phyloP scores from a whole-genome alignment of 2,329 filamentous ascomycete species.

The Colletotrichum incanum region DNA sequence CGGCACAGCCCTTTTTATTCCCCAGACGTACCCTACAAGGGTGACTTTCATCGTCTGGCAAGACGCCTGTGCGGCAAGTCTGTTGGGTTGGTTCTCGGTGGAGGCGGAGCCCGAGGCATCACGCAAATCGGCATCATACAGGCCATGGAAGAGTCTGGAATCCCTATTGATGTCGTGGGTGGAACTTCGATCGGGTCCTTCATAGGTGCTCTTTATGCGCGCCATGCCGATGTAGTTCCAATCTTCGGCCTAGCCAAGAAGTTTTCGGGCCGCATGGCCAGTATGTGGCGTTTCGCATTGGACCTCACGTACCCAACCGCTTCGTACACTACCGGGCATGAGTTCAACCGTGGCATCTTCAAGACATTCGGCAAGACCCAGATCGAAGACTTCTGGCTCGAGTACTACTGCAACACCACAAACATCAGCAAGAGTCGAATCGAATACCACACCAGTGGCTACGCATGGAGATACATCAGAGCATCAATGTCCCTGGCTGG shows the following conservation, averaged over 20 bases:
- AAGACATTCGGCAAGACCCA: constrained; percentile 97
- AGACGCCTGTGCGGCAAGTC: constrained; percentile 93
- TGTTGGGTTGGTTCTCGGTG: constrained; percentile 93
- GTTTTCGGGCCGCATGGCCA: constrained; percentile 98
- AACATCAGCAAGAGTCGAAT: constrained; percentile 95
- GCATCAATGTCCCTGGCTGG: constrained; percentile 98
- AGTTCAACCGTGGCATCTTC: constrained; percentile 99
- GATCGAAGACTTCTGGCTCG: constrained; percentile 99
- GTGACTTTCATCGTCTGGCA: constrained; percentile 95
- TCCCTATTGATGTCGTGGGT: constrained; percentile 95
- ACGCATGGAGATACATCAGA: constrained; percentile 96
- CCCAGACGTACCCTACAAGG: constrained; percentile 92
- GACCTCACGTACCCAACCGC: constrained; percentile 97
- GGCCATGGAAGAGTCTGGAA: constrained; percentile 94
- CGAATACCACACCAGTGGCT: constrained; percentile 96
- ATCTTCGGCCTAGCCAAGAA: constrained; percentile 98
- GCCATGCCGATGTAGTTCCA: constrained; percentile 95
- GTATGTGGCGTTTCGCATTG: constrained; percentile 97
- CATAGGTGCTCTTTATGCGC: constrained; percentile 94
- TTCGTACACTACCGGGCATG: constrained; percentile 97
- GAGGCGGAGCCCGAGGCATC: constrained; percentile 92
- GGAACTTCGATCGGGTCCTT: constrained; percentile 98
- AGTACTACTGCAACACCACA: constrained; percentile 99
- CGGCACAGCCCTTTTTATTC: constrained; percentile 91
- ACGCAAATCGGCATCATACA: constrained; percentile 95